Evolutionary conservation across 2,329 filamentous ascomycete genomes (phyloP), one percentile per base, ranked within the genome.

Genomic region (Alternaria sp.): DNA sequence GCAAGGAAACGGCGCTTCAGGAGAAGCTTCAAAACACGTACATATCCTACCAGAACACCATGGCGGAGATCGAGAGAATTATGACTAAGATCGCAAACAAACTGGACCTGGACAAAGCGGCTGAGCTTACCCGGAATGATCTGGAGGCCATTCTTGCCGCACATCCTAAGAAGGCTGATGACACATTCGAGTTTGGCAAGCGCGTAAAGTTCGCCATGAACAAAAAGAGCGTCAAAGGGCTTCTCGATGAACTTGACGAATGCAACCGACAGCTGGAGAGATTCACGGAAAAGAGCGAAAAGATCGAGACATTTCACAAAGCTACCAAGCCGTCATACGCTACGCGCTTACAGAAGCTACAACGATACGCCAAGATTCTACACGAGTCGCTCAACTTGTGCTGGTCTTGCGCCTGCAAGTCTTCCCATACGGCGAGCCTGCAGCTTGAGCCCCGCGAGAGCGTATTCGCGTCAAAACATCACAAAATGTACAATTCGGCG

Each of bases 211-310:
- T 80, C 57, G 75, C 75, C 4, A 80, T 79, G 77, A 74, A 66
- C 44, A 80, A 79, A 62, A 79, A 79, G 60, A 74, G 65, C 15
- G 74, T 80, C 49, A 79, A 78, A 52, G 69, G 67, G 21, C 61
- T 79, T 11, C 63, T 80, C 5, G 76, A 78, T 55, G 74, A 80
- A 61, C 63, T 80, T 19, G 73, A 78, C 36, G 76, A 79, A 3
- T 80, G 78, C 69, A 80, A 79, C 54, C 78, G 78, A 36, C 77
- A 80, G 53, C 69, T 80, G 5, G 78, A 80, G 55, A 72, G 78
- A 13, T 79, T 80, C 43, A 79, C 78, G 1, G 74, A 79, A 28
- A 75, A 76, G 50, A 79, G 74, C 21, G 78, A 80, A 56, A 79
- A 74, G 64, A 73, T 80, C 5, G 77, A 80, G 40, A 76, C 73